Evolutionary conservation across 352 stramenopile genomes (phyloP).

Genomic region (Phytophthora agathidicida): DNA sequence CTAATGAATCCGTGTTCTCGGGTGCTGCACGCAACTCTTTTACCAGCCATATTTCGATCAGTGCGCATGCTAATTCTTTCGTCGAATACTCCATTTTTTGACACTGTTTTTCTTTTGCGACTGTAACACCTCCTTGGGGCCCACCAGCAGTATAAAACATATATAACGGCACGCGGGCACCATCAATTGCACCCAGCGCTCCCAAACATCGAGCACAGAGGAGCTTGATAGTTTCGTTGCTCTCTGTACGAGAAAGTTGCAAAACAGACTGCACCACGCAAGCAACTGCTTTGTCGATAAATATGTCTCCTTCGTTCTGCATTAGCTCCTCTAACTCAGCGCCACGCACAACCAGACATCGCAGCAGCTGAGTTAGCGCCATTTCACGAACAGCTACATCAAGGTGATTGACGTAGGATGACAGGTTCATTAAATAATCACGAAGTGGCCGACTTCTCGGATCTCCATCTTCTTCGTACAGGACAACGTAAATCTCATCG

Average conservation of each 20-base stretch:
- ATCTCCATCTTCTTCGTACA: slow-evolving; percentile 70
- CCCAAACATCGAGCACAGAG: slow-evolving; percentile 78
- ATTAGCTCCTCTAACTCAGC: slow-evolving; percentile 69
- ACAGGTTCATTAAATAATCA: slow-evolving; percentile 63
- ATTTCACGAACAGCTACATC: slow-evolving; percentile 82
- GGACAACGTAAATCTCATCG: slow-evolving; percentile 60
- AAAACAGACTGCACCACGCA: slow-evolving; percentile 73
- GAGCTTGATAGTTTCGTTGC: slow-evolving; percentile 65
- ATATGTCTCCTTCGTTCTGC: slow-evolving; percentile 73
- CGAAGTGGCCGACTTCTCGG: slow-evolving; percentile 43
- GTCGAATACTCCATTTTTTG: slow-evolving; percentile 68
- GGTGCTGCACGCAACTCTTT: slow-evolving; percentile 86
- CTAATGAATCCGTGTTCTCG: slow-evolving; percentile 82
- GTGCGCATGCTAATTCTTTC: slow-evolving; percentile 81
- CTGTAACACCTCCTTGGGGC: slow-evolving; percentile 10
- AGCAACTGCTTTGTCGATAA: slow-evolving; percentile 63
- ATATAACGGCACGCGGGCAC: slow-evolving; percentile 69
- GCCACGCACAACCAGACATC: slow-evolving; percentile 63
- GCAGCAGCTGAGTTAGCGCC: slow-evolving; percentile 71
- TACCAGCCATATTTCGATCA: slow-evolving; percentile 85
- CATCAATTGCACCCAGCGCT: slow-evolving; percentile 81
- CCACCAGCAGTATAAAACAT: slow-evolving; percentile 61
- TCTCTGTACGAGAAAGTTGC: slow-evolving; percentile 70
- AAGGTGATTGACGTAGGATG: slow-evolving; percentile 78
- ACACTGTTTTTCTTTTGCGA: slow-evolving; percentile 48